Base-by-base conservation (phyloP, 371 early-diverging fungal genomes). In the Lichtheimia ornata region DNA sequence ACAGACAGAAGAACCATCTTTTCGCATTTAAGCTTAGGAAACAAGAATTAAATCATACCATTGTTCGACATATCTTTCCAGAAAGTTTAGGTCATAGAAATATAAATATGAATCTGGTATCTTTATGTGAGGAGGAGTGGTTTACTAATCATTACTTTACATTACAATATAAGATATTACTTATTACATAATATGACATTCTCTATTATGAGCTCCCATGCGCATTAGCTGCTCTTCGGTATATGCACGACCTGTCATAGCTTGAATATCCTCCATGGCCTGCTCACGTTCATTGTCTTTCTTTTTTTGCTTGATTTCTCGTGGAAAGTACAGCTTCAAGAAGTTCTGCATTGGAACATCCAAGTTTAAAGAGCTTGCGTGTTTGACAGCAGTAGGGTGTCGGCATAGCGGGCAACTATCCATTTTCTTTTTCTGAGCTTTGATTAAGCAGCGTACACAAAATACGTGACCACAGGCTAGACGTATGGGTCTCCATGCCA, bases 401-500 rank as follows among this genome's bases (percentile, higher is more conserved):
- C 92, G 85, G 58, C 92, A 92, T 15, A 92, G 43, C 0, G 92
- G 92, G 60, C 92, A 92, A 62, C 87, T 79, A 27, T 67, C 60
- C 79, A 90, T 86, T 4, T 73, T 69, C 27, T 83, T 77, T n/a
- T 71, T 65, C 43, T 85, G 85, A 2, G 90, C 88, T 61, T 90
- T 88, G 60, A 92, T 78, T n/a, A 91, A 57, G 53, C 92, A 92
- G 2, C 88, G 83, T 1, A 89, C 84, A 64, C 92, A 92, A 61
- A 89, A 92, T 6, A 89, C 78, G 61, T 92, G 92, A 1, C 68
- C 66, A 68, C 92, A 92, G 24, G 68, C 72, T 13, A 92, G 72
- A 7, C 91, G 85, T 51, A 92, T 87, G 12, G 92, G 92, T 43
- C 86, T 73, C 91, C 91, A 92, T 3, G 84, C 82, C 47, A 92